These are phyloP conservation scores for Aspergillus olivimuriae DNA, from an alignment of 495 filamentous ascomycete species.

Conservation along the genomic window DNA sequence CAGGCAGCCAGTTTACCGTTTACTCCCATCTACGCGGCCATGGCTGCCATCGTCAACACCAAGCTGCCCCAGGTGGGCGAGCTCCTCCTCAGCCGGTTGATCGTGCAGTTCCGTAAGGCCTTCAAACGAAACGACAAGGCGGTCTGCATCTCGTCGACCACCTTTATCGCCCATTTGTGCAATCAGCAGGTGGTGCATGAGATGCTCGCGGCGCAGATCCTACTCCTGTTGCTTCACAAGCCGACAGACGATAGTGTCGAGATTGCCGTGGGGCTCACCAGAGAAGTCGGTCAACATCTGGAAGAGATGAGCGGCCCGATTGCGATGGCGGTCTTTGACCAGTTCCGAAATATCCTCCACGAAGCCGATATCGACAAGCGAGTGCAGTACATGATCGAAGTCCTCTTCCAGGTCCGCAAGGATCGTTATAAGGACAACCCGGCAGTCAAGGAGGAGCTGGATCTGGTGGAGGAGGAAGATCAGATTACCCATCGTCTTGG, in stretches of 20 bases:
- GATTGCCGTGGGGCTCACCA: slow-evolving; percentile 86
- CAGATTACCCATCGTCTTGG: slow-evolving; percentile 84
- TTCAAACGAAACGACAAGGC: slow-evolving; percentile 97
- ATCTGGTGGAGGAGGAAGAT: slow-evolving; percentile 94
- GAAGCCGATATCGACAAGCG: slow-evolving; percentile 94
- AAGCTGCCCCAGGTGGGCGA: slow-evolving; percentile 94
- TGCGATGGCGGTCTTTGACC: slow-evolving; percentile 84
- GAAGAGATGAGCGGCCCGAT: slow-evolving; percentile 89
- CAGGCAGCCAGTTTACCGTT: slow-evolving; percentile 95
- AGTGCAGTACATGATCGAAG: slow-evolving; percentile 98
- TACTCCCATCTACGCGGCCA: slow-evolving; percentile 88
- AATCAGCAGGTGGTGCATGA: slow-evolving; percentile 96
- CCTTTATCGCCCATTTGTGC: slow-evolving; percentile 88
- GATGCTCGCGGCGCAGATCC: slow-evolving; percentile 83
- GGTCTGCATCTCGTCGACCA: slow-evolving; percentile 83
- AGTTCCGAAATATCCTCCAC: slow-evolving; percentile 89
- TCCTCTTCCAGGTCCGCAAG: slow-evolving; percentile 92
- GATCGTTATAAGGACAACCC: slow-evolving; percentile 95
- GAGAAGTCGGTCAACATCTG: slow-evolving; percentile 86
- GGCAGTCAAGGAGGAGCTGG: slow-evolving; percentile 84
- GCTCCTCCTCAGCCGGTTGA: slow-evolving; percentile 74
- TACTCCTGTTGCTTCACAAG: slow-evolving; percentile 82
- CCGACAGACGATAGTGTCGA: slow-evolving; percentile 98
- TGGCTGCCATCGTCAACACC: slow-evolving; percentile 95
- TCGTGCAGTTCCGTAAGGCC: slow-evolving; percentile 90